phyloP scores from a whole-genome alignment of 2,329 filamentous ascomycete species.

The Acarospora socialis region DNA sequence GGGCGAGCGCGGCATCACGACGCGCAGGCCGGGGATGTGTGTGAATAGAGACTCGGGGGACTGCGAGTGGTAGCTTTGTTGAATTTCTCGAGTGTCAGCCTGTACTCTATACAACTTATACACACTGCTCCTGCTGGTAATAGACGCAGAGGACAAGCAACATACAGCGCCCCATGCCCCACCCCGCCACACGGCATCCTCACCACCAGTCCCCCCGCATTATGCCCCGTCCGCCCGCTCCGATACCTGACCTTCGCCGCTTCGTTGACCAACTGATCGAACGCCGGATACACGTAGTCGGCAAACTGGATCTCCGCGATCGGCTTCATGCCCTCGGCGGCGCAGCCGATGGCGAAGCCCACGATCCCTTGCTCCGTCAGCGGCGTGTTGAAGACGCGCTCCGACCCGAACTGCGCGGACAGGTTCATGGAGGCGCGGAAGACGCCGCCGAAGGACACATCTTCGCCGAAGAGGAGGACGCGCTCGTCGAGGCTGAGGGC shows the following conservation, averaged over 20 bases:
- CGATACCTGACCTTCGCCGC: slow-evolving; percentile 78
- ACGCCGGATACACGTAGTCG: slow-evolving; percentile 85
- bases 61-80: slow-evolving; percentile 59
- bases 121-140: slow-evolving; percentile 4
- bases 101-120: neutral
- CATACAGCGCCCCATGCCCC: slow-evolving; percentile 66
- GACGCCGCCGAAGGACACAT: slow-evolving; percentile 92
- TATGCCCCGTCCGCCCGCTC: slow-evolving; percentile 48
- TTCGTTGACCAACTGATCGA: slow-evolving; percentile 89
- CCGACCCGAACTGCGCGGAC: slow-evolving; percentile 69
- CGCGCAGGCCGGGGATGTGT: slow-evolving; percentile 70
- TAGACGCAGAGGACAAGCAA: slow-evolving; percentile 1
- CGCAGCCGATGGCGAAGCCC: slow-evolving; percentile 81
- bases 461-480: slow-evolving; percentile 86
- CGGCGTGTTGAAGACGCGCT: slow-evolving; percentile 92
- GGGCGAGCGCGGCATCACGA: slow-evolving; percentile 76
- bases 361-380: slow-evolving; percentile 88
- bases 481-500: slow-evolving; percentile 72
- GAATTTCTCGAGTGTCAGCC: slow-evolving; percentile 5
- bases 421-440: slow-evolving; percentile 91
- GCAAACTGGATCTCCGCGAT: slow-evolving; percentile 94
- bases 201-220: slow-evolving; percentile 67
- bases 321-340: slow-evolving; percentile 81
- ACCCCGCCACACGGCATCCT: slow-evolving; percentile 85
- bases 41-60: slow-evolving; percentile 80